Evolutionary conservation across 2,329 filamentous ascomycete genomes (phyloP).

Genomic region (Cladosporium velox): DNA sequence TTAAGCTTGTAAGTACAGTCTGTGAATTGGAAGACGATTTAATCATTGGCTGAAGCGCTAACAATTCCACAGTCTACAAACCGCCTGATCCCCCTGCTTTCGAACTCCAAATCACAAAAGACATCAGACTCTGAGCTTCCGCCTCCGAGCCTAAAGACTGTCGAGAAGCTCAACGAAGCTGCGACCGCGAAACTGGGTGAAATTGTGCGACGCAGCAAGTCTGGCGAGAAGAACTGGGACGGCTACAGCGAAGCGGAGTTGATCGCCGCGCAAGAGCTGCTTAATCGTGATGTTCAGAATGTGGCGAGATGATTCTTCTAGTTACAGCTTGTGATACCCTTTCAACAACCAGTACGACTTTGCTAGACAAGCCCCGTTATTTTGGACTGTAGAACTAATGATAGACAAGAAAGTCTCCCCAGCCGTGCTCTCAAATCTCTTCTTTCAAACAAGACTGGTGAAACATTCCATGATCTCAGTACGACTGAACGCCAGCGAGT

Average conservation of each 20-base stretch:
- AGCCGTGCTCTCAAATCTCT: background rate
- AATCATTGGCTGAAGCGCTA: background rate
- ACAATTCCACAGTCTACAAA: conserved; percentile 29
- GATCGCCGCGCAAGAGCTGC: conserved; percentile 67
- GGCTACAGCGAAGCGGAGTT: conserved; percentile 74
- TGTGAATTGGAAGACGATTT: background rate
- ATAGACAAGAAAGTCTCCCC: background rate
- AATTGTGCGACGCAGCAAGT: conserved; percentile 66
- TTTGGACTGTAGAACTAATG: background rate
- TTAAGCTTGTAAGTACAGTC: conserved; percentile 68
- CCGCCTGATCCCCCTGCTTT: conserved; percentile 28
- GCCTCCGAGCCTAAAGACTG: conserved; percentile 58
- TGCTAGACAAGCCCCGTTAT: background rate
- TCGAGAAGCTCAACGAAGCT: conserved; percentile 69
- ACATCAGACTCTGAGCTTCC: conserved; percentile 39
- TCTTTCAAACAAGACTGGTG: background rate
- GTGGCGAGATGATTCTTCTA: conserved; percentile 36
- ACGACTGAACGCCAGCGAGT: background rate
- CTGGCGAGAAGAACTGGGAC: conserved; percentile 66
- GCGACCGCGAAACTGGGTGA: conserved; percentile 75
- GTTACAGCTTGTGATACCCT: conserved; percentile 3
- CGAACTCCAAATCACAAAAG: conserved; percentile 31
- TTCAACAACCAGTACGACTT: background rate
- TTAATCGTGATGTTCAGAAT: conserved; percentile 55
- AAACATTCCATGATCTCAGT: background rate